Evolutionary conservation across 2,329 filamentous ascomycete species (phyloP), one percentile per base, ranked within the genome.

Genomic region (Ophiostoma australiae): DNA sequence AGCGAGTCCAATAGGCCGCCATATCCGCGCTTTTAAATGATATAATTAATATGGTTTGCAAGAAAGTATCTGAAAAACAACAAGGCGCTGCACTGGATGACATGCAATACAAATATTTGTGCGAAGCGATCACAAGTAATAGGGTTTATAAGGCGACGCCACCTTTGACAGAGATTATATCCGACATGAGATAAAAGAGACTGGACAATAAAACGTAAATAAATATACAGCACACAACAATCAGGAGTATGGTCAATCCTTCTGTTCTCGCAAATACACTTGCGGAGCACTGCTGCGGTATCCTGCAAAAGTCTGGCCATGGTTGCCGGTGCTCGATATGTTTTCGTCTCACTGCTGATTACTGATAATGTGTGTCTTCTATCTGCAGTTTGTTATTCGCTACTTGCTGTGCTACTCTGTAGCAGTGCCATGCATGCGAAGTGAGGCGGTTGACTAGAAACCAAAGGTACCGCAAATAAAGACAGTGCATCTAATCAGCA

Each of bases 271-370:
- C 44, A 48, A 48, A 48, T 48, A 48, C 6, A 44, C 15, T 17
- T 15, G 41, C 13, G 4, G 15, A 3, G 15, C 2, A 23, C 48
- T 55, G 20, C 48, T 23, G n/a, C 48, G 6, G 23, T 11, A 27
- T 11, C 11, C 23, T 58, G 52, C 52, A 27, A 58, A 31, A 7
- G n/a, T 31, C 52, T 58, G 23, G 23, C 10, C 23, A 58, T 58
- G 23, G n/a, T 15, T 23, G 44, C 7, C 20, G 44, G 44, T 39
- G 17, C 5, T 48, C n/a, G 6, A 20, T n/a, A 20, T 27, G 52
- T 58, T 58, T 31, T 58, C n/a, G 52, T 58, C 52, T 58, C 52
- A 58, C 52, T 58, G 52, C 52, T 58, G 4, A 58, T 31, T 31
- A 15, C 13, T 8, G 27, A 8, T 48, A 27, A 27, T 27, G 52